phyloP scores from a whole-genome alignment of 345 rosid genomes.

The Sonneratia caseolaris region DNA sequence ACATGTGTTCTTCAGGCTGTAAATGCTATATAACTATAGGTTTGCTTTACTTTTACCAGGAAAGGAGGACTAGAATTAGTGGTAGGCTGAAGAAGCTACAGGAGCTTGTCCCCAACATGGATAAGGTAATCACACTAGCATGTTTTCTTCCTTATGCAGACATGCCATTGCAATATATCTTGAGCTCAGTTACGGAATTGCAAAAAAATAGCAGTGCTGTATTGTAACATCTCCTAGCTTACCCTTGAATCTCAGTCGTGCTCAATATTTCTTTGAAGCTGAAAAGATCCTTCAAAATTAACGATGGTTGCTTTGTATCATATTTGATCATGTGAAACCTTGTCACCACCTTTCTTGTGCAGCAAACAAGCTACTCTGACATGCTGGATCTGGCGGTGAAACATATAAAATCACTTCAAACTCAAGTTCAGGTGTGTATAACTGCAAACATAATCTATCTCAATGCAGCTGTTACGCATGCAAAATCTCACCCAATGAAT shows the following conservation, averaged over 20 bases:
- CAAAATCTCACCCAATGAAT: neutral
- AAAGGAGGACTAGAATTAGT: slow-evolving; percentile 93
- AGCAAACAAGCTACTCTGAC: slow-evolving; percentile 99
- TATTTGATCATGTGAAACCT: neutral
- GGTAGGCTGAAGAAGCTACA: slow-evolving; percentile 90
- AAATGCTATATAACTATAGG: neutral
- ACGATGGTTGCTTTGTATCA: neutral
- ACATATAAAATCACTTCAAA: slow-evolving; percentile 89
- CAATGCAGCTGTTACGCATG: neutral
- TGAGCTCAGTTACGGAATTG: neutral
- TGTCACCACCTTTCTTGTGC: slow-evolving; percentile 4
- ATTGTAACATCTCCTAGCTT: no score
- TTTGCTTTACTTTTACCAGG: slow-evolving; percentile 30
- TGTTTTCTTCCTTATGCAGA: neutral
- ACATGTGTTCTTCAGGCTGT: neutral
- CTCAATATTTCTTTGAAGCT: neutral
- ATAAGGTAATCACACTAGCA: slow-evolving; percentile 44
- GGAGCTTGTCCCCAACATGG: slow-evolving; percentile 98
- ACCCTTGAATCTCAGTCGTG: neutral
- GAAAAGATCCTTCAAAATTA: neutral
- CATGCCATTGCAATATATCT: neutral
- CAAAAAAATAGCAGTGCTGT: no score
- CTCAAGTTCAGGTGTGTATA: slow-evolving; percentile 69
- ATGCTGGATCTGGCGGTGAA: slow-evolving; percentile 96
- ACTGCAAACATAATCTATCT: neutral